Percentiles rank a stretch among this genome's conserved stretches.
phyloP scores from a whole-genome alignment of 2,329 filamentous ascomycete species.

The Ceratocystis lukuohia region DNA sequence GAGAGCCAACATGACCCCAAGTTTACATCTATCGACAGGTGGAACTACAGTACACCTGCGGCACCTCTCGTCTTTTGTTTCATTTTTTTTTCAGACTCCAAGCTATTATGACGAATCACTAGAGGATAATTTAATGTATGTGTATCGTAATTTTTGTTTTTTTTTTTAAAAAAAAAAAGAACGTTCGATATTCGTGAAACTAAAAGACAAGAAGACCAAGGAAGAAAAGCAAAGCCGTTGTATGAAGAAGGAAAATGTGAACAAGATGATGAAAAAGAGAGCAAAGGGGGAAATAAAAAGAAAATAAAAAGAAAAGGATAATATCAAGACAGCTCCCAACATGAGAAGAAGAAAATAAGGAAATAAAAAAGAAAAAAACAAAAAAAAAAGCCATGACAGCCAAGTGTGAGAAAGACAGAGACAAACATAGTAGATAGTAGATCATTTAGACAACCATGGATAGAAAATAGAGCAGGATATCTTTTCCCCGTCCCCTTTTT shows the following conservation, averaged over 20 bases:
- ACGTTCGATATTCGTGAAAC: not conserved
- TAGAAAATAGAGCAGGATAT: not conserved
- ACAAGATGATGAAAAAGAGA: not conserved
- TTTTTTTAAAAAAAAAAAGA: not conserved
- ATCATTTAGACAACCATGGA: not conserved
- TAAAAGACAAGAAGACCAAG: not conserved
- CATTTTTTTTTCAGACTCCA: not conserved
- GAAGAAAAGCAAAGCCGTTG: not conserved
- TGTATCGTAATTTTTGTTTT: not conserved
- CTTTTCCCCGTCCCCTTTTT: not conserved
- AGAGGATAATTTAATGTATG: not conserved
- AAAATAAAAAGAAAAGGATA: not conserved
- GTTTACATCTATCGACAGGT: not conserved
- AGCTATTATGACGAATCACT: not conserved
- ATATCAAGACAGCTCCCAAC: not conserved
- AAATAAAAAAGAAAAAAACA: too few species aligned
- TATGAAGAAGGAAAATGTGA: not conserved
- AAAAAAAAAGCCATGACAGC: too few species aligned
- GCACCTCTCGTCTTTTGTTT: not conserved
- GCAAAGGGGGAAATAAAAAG: not conserved
- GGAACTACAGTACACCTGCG: conserved; percentile 2
- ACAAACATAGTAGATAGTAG: not conserved
- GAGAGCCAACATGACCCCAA: not conserved
- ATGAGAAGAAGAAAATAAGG: too few species aligned
- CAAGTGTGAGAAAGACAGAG: not conserved